Conservation (phyloP, 179 eudicot species). For the Actinidia polygama region DNA sequence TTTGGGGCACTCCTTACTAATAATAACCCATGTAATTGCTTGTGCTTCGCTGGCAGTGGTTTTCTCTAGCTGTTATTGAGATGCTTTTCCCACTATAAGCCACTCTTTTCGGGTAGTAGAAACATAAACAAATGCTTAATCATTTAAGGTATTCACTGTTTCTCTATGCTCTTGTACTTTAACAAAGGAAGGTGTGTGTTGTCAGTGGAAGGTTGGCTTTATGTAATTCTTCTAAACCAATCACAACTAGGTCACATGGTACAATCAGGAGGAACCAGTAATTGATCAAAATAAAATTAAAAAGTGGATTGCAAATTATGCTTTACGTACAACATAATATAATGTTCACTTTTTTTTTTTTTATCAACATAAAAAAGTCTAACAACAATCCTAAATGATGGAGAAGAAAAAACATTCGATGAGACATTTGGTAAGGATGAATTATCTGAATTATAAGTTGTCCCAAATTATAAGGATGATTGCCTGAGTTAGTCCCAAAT, state of each 20-base stretch:
- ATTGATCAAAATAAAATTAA: neutral
- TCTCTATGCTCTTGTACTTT: constrained; percentile 4
- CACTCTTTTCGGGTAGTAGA: constrained; percentile 17
- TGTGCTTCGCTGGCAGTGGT: constrained; percentile 30
- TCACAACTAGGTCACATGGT: constrained; percentile 35
- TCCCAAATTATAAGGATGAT: too few species aligned
- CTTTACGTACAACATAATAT: too few species aligned
- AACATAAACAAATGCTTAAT: neutral
- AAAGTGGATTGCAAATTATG: too few species aligned
- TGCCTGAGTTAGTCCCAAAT: too few species aligned
- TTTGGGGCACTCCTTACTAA: too few species aligned
- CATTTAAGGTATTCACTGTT: neutral
- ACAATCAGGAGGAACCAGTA: constrained; percentile 19
- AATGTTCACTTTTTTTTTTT: too few species aligned
- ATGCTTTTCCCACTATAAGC: constrained; percentile 33
- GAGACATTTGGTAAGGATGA: too few species aligned
- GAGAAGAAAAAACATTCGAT: too few species aligned
- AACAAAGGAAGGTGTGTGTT: constrained; percentile 10
- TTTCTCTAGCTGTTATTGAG: constrained; percentile 28
- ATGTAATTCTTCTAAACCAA: constrained; percentile 14
- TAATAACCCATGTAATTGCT: constrained; percentile 17
- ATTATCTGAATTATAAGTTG: too few species aligned
- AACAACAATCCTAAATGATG: too few species aligned
- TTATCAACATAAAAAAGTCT: too few species aligned
- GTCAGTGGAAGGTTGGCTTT: constrained; percentile 24